These are phyloP conservation scores for Omphalotus guepiniiformis DNA, from an alignment of 768 basidiomycete species.

Conservation along the genomic window DNA sequence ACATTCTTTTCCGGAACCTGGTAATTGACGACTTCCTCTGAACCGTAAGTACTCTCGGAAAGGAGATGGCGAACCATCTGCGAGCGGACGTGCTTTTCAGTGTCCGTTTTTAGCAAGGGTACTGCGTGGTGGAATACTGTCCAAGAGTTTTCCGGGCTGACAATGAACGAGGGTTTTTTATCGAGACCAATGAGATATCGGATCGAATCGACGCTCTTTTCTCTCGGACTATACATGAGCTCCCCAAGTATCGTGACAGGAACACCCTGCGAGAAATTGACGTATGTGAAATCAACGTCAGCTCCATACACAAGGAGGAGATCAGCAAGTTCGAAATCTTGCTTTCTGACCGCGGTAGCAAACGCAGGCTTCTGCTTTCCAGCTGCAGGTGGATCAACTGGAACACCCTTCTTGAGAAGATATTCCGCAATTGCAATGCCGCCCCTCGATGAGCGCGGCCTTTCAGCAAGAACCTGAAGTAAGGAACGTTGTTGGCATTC, in stretches of 20 bases:
- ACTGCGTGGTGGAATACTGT: constrained; percentile 5
- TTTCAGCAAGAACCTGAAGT: not conserved
- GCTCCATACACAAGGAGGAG: constrained; percentile 5
- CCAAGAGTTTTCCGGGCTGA: not conserved
- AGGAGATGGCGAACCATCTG: not conserved
- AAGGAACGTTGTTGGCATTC: not conserved
- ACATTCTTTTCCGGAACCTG: not conserved
- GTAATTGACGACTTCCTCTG: not conserved
- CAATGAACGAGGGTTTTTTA: constrained; percentile 1
- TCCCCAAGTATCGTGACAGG: constrained; percentile 8
- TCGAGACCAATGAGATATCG: not conserved
- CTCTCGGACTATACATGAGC: constrained; percentile 5
- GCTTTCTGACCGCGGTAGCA: constrained; percentile 7
- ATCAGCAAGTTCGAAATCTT: constrained; percentile 10
- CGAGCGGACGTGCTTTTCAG: not conserved
- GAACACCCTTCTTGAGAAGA: constrained; percentile 7
- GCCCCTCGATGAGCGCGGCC: not conserved
- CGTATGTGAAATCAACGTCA: constrained; percentile 7
- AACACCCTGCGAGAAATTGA: not conserved
- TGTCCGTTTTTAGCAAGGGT: not conserved
- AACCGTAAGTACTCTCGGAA: not conserved
- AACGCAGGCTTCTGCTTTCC: not conserved
- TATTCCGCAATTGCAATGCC: constrained; percentile 1
- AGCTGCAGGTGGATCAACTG: constrained; percentile 5
- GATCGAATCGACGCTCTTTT: constrained; percentile 7